phyloP scores from a whole-genome alignment of 495 filamentous ascomycete genomes.

The Tuber umbilicatum region DNA sequence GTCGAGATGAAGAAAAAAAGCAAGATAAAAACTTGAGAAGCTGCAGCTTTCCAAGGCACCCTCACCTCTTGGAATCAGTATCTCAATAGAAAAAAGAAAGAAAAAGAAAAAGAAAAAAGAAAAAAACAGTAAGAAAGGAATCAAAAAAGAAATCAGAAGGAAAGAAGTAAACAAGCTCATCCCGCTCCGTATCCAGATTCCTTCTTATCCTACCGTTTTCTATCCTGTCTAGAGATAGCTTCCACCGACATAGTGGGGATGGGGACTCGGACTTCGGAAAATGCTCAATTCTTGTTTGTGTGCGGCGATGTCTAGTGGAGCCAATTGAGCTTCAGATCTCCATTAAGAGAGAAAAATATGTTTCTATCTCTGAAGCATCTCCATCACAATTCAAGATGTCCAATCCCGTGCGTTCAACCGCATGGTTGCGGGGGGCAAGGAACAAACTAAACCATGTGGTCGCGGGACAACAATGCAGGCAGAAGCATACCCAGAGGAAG shows the following conservation, averaged over 20 bases:
- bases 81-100: neutral
- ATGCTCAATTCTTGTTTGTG: slow-evolving; percentile 38
- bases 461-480: slow-evolving; percentile 37
- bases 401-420: slow-evolving; percentile 31
- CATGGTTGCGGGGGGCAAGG: slow-evolving; percentile 36
- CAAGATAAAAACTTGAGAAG: neutral
- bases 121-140: slow-evolving; percentile 15
- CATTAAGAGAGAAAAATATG: neutral
- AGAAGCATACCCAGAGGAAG: slow-evolving; percentile 10
- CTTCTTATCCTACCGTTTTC: neutral
- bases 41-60: neutral
- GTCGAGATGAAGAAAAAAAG: neutral
- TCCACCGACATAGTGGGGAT: neutral
- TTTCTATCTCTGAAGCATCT: slow-evolving; percentile 19
- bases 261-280: slow-evolving; percentile 30
- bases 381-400: slow-evolving; percentile 36
- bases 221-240: neutral
- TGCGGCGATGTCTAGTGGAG: slow-evolving; percentile 15
- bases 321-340: slow-evolving; percentile 36
- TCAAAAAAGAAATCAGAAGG: slow-evolving; percentile 20
- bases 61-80: neutral
- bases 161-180: slow-evolving; percentile 23
- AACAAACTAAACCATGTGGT: slow-evolving; percentile 37
- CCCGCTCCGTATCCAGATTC: slow-evolving; percentile 1
- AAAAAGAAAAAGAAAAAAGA: slow-evolving; percentile 1